Conservation (phyloP, 331 rosid species). For the Phaseolus coccineus region DNA sequence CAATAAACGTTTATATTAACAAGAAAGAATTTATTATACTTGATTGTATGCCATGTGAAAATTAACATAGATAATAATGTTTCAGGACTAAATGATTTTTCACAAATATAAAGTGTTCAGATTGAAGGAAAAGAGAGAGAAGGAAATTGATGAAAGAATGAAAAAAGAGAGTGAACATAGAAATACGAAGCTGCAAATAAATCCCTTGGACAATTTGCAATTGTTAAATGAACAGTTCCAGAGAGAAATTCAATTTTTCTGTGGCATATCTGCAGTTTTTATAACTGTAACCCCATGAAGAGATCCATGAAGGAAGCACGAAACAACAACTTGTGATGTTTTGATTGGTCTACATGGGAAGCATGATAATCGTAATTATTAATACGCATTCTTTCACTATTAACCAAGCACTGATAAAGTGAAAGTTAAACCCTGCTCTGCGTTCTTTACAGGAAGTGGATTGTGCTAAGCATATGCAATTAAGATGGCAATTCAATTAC, state of each 20-base stretch:
- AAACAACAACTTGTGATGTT: background rate
- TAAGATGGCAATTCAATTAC: conserved; percentile 2
- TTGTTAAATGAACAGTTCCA: conserved; percentile 20
- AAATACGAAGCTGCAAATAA: conserved; percentile 1
- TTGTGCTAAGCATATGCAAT: background rate
- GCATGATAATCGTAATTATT: background rate
- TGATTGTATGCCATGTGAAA: too few relatives aligned
- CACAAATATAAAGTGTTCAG: too few relatives aligned
- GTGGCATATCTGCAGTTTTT: conserved; percentile 52
- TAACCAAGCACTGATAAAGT: background rate
- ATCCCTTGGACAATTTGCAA: conserved; percentile 2
- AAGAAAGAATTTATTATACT: too few relatives aligned
- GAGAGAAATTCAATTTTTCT: background rate
- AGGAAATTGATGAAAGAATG: background rate
- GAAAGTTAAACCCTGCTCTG: background rate
- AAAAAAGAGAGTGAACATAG: too few relatives aligned
- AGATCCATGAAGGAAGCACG: conserved; percentile 23
- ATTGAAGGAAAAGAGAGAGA: background rate
- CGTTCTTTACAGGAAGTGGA: conserved; percentile 29
- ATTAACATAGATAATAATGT: too few relatives aligned
- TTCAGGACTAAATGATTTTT: too few relatives aligned
- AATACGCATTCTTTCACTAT: background rate
- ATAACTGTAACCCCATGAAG: conserved; percentile 54
- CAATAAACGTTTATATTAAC: too few relatives aligned
- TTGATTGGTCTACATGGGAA: background rate